Evolutionary conservation across 2,329 filamentous ascomycete genomes (phyloP).

Genomic region (Sarocladiaceae sp.): DNA sequence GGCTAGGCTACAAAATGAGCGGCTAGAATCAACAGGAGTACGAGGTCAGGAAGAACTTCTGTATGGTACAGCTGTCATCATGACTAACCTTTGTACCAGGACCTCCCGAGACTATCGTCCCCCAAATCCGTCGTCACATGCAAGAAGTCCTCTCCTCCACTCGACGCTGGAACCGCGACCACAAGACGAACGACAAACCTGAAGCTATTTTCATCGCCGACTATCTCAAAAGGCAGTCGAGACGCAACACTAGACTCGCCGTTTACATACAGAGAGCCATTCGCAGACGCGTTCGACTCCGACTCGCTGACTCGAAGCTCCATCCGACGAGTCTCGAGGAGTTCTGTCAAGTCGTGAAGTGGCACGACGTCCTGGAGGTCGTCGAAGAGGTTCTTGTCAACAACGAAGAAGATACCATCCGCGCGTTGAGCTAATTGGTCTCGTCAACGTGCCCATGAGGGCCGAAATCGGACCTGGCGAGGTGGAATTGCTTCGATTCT

Average conservation of each 20-base stretch:
- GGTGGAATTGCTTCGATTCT: too few relatives aligned
- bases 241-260: constrained; percentile 29
- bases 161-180: constrained; percentile 33
- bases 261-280: constrained; percentile 28
- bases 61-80: neutral
- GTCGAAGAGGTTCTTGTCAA: constrained; percentile 26
- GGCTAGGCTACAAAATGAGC: neutral
- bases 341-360: constrained; percentile 25
- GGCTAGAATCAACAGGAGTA: neutral
- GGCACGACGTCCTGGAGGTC: constrained; percentile 29
- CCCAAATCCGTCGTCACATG: constrained; percentile 22
- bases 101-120: too few relatives aligned
- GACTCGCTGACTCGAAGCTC: constrained; percentile 9
- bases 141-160: constrained; percentile 31
- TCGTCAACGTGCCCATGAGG: too few relatives aligned
- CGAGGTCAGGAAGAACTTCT: neutral
- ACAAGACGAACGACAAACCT: constrained; percentile 26
- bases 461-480: too few relatives aligned
- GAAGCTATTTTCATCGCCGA: constrained; percentile 25
- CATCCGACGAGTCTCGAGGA: constrained; percentile 26
- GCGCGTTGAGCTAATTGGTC: constrained; percentile 16
- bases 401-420: constrained; percentile 17
- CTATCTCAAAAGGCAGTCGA: constrained; percentile 32
- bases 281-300: constrained; percentile 18
- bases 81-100: neutral